Conservation (phyloP, 768 basidiomycete genomes). For the Exsudoporus frostii region DNA sequence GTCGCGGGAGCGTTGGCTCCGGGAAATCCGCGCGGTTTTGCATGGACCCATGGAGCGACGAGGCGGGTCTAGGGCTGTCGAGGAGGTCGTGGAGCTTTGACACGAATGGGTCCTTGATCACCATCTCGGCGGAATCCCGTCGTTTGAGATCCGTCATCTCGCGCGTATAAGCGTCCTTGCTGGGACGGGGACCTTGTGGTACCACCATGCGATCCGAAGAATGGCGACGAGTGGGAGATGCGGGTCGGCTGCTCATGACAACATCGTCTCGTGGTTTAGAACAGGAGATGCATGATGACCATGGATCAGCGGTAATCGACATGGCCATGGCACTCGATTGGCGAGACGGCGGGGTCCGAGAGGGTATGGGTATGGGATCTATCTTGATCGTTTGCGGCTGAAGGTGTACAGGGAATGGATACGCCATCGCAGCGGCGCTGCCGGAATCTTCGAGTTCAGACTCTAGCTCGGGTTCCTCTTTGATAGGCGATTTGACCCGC, state of each 20-base stretch:
- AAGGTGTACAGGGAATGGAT: slow-evolving; percentile 28
- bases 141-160: slow-evolving; percentile 25
- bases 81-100: slow-evolving; percentile 48
- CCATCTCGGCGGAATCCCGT: slow-evolving; percentile 17
- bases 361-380: slow-evolving; percentile 30
- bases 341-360: slow-evolving; percentile 27
- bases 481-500: slow-evolving; percentile 19
- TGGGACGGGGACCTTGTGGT: slow-evolving; percentile 17
- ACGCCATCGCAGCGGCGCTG: slow-evolving; percentile 1
- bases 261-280: slow-evolving; percentile 30
- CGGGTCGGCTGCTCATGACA: slow-evolving; percentile 27
- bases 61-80: slow-evolving; percentile 38
- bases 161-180: slow-evolving; percentile 16
- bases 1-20: slow-evolving; percentile 22
- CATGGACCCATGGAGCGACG: slow-evolving; percentile 41
- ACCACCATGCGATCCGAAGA: slow-evolving; percentile 22
- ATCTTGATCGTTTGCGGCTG: slow-evolving; percentile 19
- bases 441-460: slow-evolving; percentile 24
- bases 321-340: slow-evolving; percentile 28
- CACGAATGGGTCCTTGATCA: slow-evolving; percentile 32
- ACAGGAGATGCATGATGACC: slow-evolving; percentile 20
- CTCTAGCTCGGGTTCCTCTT: slow-evolving; percentile 24
- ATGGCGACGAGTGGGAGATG: slow-evolving; percentile 25
- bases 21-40: slow-evolving; percentile 28
- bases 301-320: slow-evolving; percentile 25